Evolutionary conservation across 768 basidiomycete genomes (phyloP).

Genomic region (Sporobolomyces pararoseus): DNA sequence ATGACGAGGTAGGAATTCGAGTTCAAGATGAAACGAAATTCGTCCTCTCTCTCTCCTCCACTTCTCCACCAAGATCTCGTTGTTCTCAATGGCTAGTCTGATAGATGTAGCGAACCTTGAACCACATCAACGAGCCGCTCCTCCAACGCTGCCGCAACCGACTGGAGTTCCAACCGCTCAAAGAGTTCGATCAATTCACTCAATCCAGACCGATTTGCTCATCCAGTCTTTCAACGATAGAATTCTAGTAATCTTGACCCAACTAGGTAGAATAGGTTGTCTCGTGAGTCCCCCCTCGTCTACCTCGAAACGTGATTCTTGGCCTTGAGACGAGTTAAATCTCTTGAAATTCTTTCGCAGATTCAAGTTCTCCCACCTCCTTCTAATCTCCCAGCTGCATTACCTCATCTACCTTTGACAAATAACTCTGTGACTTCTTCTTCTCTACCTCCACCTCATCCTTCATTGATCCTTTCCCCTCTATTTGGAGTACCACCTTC

Average conservation of each 20-base stretch:
- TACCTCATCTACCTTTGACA: slow-evolving; percentile 46
- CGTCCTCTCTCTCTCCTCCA: background rate
- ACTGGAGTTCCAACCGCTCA: slow-evolving; percentile 55
- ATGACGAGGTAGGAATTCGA: background rate
- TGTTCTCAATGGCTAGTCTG: slow-evolving; percentile 34
- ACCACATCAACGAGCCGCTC: background rate
- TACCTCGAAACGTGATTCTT: background rate
- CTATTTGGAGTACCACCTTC: slow-evolving; percentile 71
- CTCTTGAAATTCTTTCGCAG: slow-evolving; percentile 51
- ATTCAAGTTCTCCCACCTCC: slow-evolving; percentile 75
- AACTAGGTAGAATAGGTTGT: slow-evolving; percentile 83
- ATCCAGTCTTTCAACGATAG: slow-evolving; percentile 77
- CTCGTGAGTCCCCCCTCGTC: slow-evolving; percentile 56
- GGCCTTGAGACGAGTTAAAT: background rate
- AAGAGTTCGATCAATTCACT: slow-evolving; percentile 57
- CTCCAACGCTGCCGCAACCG: background rate
- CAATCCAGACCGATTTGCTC: slow-evolving; percentile 66
- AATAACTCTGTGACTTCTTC: slow-evolving; percentile 54
- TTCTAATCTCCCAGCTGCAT: slow-evolving; percentile 56
- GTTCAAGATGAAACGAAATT: background rate
- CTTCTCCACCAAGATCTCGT: too few species aligned
- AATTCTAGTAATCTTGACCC: slow-evolving; percentile 78
- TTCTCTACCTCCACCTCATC: slow-evolving; percentile 46
- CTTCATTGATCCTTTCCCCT: slow-evolving; percentile 70
- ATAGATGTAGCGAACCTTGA: slow-evolving; percentile 35